Evolutionary conservation across 768 basidiomycete species (phyloP).

Genomic region (Strobilomyces confusus): DNA sequence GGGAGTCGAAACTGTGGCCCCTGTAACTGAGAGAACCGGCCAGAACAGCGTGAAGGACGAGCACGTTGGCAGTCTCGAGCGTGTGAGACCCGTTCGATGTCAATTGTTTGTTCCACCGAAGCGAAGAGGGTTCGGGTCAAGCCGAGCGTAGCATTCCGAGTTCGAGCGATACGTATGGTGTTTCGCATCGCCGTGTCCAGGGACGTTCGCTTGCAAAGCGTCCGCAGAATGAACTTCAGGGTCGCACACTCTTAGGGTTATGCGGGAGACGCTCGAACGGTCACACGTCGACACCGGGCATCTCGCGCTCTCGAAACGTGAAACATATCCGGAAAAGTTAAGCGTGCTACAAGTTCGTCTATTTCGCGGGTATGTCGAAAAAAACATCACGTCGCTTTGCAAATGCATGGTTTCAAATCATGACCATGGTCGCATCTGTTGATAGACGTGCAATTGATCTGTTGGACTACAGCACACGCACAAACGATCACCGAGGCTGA

Average conservation of each 20-base stretch:
- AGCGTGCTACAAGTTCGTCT: neutral
- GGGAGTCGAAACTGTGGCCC: too few relatives aligned
- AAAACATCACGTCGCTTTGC: neutral
- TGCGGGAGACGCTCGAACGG: neutral
- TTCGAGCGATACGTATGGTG: constrained; percentile 14
- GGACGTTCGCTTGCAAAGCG: neutral
- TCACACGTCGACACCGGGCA: constrained; percentile 1
- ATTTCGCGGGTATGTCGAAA: neutral
- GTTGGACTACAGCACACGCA: neutral
- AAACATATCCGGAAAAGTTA: constrained; percentile 5
- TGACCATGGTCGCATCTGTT: constrained; percentile 7
- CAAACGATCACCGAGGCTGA: neutral
- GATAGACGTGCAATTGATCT: constrained; percentile 17
- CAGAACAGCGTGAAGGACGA: too few relatives aligned
- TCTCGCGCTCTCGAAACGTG: neutral
- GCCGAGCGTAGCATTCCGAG: constrained; percentile 6
- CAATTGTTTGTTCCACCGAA: neutral
- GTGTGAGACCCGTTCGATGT: neutral
- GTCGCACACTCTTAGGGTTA: neutral
- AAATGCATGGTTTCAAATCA: constrained; percentile 3
- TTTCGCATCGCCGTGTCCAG: constrained; percentile 4
- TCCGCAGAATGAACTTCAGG: constrained; percentile 12
- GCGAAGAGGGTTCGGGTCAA: neutral
- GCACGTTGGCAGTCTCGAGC: neutral
- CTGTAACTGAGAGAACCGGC: neutral